Evolutionary conservation across 2,329 filamentous ascomycete genomes (phyloP).

Genomic region (Fusarium denticulatum): DNA sequence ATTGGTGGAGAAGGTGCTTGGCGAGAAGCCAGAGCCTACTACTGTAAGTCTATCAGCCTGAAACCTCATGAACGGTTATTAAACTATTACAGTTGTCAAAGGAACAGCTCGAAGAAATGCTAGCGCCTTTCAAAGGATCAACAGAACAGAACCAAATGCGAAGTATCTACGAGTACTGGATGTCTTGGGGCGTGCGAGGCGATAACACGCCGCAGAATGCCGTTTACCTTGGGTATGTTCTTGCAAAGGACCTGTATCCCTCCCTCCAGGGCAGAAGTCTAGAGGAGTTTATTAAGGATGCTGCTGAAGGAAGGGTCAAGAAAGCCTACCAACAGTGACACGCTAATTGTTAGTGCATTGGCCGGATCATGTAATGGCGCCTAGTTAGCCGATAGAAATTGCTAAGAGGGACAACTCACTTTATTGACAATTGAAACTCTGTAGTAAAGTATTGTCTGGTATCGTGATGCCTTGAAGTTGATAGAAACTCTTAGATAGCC

Average conservation of each 20-base stretch:
- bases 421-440: background rate
- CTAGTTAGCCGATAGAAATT: background rate
- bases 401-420: background rate
- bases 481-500: background rate
- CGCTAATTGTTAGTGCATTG: background rate
- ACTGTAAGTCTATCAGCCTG: background rate
- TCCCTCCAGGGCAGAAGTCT: background rate
- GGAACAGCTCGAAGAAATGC: background rate
- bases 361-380: background rate
- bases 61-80: fast-evolving
- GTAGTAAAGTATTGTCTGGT: background rate
- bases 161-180: constrained; percentile 2
- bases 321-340: background rate
- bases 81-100: background rate
- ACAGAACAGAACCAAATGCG: background rate
- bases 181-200: constrained; percentile 12
- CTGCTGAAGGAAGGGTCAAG: background rate
- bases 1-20: background rate
- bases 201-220: constrained; percentile 10
- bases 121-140: background rate
- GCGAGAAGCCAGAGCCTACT: constrained; percentile 8
- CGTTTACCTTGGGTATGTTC: constrained; percentile 3
- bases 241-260: constrained; percentile 11
- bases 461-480: background rate
- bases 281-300: background rate